These are phyloP conservation scores for Cicer judaicum DNA, from an alignment of 306 rosid genomes.

Conservation along the genomic window DNA sequence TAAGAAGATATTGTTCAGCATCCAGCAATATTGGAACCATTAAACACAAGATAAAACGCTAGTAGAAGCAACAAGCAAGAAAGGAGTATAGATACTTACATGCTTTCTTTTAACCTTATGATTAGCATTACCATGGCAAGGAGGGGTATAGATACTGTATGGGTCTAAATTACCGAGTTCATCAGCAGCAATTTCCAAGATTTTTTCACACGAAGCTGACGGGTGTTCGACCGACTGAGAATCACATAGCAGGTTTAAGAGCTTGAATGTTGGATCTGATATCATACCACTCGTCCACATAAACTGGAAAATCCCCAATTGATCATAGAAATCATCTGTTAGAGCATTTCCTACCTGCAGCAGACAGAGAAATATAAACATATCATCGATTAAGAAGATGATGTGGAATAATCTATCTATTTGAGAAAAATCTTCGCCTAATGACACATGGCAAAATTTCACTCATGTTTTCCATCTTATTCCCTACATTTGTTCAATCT, in stretches of 20 bases:
- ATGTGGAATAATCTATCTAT: too few relatives aligned
- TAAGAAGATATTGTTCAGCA: too few relatives aligned
- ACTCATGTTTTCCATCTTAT: neutral
- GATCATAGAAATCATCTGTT: conserved; percentile 79
- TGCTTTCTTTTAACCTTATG: conserved; percentile 61
- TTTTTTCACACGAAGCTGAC: conserved; percentile 60
- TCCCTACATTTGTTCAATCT: neutral
- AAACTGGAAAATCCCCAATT: conserved; percentile 75
- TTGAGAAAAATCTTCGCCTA: neutral
- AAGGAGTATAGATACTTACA: conserved; percentile 53
- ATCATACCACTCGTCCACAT: conserved; percentile 92
- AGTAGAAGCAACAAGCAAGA: neutral
- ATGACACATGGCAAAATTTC: neutral
- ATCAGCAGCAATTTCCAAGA: conserved; percentile 51
- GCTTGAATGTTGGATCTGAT: conserved; percentile 82
- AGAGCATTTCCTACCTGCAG: conserved; percentile 96
- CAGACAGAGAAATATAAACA: conserved; percentile 34
- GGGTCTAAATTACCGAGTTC: conserved; percentile 81
- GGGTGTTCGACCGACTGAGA: conserved; percentile 57
- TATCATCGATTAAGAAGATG: neutral
- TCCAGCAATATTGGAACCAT: neutral
- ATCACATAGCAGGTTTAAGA: conserved; percentile 63
- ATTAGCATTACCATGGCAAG: conserved; percentile 57
- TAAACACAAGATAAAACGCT: neutral
- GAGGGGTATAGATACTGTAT: conserved; percentile 78